Conservation (phyloP, 768 basidiomycete genomes). For the Tephrocybe sp. region DNA sequence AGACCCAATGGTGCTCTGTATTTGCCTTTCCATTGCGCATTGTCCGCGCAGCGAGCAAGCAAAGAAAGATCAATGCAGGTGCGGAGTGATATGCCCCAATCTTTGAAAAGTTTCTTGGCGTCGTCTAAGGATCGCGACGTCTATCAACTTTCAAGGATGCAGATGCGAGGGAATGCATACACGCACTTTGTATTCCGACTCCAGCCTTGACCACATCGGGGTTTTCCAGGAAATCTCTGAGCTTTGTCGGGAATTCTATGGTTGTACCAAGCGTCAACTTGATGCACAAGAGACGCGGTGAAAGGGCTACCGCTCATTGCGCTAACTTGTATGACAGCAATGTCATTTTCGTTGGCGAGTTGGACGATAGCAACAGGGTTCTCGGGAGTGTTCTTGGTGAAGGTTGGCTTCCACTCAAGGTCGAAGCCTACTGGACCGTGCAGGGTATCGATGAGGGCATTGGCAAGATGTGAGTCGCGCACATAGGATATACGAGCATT, state of each 20-base stretch:
- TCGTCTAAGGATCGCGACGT: conserved; percentile 56
- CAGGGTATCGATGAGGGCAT: conserved; percentile 29
- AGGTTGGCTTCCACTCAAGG: conserved; percentile 77
- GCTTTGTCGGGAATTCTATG: conserved; percentile 52
- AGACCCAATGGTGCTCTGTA: conserved; percentile 64
- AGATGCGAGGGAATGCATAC: conserved; percentile 8
- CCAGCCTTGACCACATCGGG: conserved; percentile 64
- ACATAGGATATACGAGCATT: conserved; percentile 33
- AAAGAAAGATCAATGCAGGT: conserved; percentile 71
- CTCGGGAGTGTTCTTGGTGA: conserved; percentile 47
- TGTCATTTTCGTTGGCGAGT: conserved; percentile 53
- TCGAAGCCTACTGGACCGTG: conserved; percentile 62
- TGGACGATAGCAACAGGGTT: conserved; percentile 78
- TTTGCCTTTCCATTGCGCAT: conserved; percentile 69
- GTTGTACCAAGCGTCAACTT: not conserved
- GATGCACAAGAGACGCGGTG: not conserved
- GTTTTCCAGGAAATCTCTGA: conserved; percentile 53
- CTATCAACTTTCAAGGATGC: too few relatives aligned
- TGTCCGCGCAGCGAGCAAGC: conserved; percentile 70
- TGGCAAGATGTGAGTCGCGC: conserved; percentile 31
- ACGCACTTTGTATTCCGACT: conserved; percentile 69
- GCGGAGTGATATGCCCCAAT: conserved; percentile 41
- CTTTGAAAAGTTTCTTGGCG: conserved; percentile 60
- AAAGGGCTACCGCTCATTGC: conserved; percentile 48
- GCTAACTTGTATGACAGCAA: conserved; percentile 66